Base-by-base conservation (phyloP, 2,329 filamentous ascomycete genomes). In the Ophiostoma quercus region DNA sequence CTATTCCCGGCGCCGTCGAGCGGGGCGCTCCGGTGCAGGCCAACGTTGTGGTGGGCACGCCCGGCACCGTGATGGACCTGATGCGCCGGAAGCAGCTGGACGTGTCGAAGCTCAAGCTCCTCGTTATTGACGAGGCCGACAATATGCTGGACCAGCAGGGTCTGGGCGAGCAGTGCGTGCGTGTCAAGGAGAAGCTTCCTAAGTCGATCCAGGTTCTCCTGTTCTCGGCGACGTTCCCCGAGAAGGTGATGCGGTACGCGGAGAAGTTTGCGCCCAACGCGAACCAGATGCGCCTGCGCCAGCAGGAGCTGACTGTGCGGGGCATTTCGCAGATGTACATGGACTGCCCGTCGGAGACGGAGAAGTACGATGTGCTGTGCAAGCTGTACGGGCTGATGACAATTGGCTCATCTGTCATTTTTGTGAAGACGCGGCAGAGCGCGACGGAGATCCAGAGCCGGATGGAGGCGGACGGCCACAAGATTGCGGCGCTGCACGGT, bases 261-360 rank as follows among this genome's bases (percentile, higher is more conserved):
- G 82, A 87, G 74, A 87, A 87, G 73, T 99, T 97, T 77, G 93
- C 94, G 5, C 92, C 94, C 0, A 87, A 89, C 63, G 90, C 95
- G 67, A 94, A 97, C 79, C 85, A 91, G 74, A 90, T 99, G 77
- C 95, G 92, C 65, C 84, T 99, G 68, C 89, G 92, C 76, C 91
- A 94, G 72, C 91, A 96, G 75, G 92, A 99, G 77, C 87, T 98
- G 75, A 98, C 94, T 0, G 94, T 99, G 72, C 92, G 95, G 79
- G 95, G 95, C 29, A 99, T 99, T 78, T 96, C 94, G 74, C 95
- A 99, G 77, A 92, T 99, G 82, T 99, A 96, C 78, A 92, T 99
- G 78, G 95, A 99, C 79, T 98, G 94, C 76, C 87, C 91, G 29
- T 85, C 85, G 43, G 91, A 96, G 74, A 82, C 88, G 47, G 88